phyloP scores from a whole-genome alignment of 208 protist species.

The Wallacemonas sp. region DNA sequence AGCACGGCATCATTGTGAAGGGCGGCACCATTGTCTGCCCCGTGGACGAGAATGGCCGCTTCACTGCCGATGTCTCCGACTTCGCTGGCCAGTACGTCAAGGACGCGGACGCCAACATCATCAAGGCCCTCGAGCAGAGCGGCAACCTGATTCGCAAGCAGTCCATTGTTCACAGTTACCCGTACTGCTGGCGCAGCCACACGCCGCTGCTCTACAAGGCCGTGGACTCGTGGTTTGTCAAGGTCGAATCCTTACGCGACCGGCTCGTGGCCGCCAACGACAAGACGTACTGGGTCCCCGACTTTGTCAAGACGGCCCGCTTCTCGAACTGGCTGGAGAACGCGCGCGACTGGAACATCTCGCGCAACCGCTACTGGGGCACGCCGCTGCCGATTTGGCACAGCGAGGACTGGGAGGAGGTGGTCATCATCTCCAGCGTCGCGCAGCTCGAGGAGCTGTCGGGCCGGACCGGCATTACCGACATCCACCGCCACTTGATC shows the following conservation, averaged over 20 bases:
- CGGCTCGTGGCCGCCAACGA: conserved; percentile 95
- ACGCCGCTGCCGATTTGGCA: conserved; percentile 99
- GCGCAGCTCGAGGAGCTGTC: conserved; percentile 97
- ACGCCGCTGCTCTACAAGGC: conserved; percentile 99
- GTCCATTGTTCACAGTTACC: conserved; percentile 98
- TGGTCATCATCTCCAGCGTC: conserved; percentile 96
- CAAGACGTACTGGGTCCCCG: conserved; percentile 98
- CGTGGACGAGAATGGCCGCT: conserved; percentile 98
- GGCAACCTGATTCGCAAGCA: conserved; percentile 91
- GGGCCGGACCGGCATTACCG: conserved; percentile 88
- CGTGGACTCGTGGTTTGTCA: conserved; percentile 99
- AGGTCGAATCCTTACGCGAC: conserved; percentile 97
- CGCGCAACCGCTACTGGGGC: conserved; percentile 98
- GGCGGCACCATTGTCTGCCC: conserved; percentile 92
- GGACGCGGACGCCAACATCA: conserved; percentile 96
- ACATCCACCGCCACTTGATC: conserved; percentile 98
- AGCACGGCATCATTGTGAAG: conserved; percentile 93
- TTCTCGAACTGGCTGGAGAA: conserved; percentile 99
- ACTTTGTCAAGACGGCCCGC: conserved; percentile 96
- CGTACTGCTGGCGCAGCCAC: conserved; percentile 99
- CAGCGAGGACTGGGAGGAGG: conserved; percentile 95
- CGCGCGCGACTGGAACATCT: conserved; percentile 99
- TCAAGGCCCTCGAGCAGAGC: conserved; percentile 91
- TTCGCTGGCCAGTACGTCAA: conserved; percentile 98
- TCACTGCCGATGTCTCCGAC: conserved; percentile 96